Conservation (phyloP, 2,329 filamentous ascomycete genomes). For the Orbilia blumenaviensis region DNA sequence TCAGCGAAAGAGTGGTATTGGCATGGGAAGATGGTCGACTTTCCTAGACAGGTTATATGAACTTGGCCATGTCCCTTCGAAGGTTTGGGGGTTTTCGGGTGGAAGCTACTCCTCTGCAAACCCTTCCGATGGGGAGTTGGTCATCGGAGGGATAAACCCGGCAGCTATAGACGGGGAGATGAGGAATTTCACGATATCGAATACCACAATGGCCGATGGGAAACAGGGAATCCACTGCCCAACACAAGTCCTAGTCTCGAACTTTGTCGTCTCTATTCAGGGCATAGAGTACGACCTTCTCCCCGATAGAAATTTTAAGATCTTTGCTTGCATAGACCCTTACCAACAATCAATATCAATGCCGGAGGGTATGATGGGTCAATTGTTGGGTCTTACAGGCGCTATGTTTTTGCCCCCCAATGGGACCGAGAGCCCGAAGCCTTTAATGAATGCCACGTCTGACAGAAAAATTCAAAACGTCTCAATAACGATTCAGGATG, state of each 20-base stretch:
- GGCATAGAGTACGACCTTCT: neutral
- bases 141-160: neutral
- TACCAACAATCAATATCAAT: slow-evolving; percentile 16
- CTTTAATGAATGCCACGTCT: neutral
- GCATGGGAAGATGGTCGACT: neutral
- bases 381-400: neutral
- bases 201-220: neutral
- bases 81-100: neutral
- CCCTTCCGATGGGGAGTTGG: slow-evolving; percentile 1
- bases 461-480: neutral
- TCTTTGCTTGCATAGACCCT: slow-evolving; percentile 7
- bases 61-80: slow-evolving; percentile 1
- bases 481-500: neutral
- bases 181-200: slow-evolving; percentile 1
- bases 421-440: neutral
- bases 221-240: neutral
- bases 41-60: slow-evolving; percentile 12
- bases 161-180: neutral
- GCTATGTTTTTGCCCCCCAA: neutral
- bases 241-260: neutral
- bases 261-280: neutral
- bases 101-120: neutral
- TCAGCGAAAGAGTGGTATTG: neutral
- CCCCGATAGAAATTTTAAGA: neutral
- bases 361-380: neutral